These are phyloP conservation scores for Candida albicans DNA, from an alignment of 1,139 yeast genomes.

Conservation along the genomic window DNA sequence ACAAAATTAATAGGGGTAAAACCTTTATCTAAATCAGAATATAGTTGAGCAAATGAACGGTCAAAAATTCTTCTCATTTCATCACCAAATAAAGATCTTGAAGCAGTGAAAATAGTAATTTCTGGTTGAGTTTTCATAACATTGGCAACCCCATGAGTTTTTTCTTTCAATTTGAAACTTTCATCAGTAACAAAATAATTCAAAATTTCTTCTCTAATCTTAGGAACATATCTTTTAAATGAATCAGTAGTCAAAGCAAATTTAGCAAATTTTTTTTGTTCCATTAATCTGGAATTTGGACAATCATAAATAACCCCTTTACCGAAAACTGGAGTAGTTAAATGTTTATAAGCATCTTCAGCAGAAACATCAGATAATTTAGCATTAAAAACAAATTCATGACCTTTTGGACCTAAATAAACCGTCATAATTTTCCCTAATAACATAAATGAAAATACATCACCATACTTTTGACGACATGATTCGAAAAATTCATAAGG, in stretches of 20 bases:
- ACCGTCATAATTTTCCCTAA: constrained; percentile 95
- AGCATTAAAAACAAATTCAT: constrained; percentile 92
- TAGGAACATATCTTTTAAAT: constrained; percentile 83
- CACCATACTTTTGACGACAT: constrained; percentile 83
- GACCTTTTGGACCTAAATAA: constrained; percentile 95
- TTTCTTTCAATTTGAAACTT: constrained; percentile 40
- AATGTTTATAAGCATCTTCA: constrained; percentile 91
- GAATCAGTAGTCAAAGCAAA: constrained; percentile 84
- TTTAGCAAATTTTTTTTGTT: constrained; percentile 96
- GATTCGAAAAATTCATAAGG: constrained; percentile 86
- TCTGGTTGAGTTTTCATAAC: constrained; percentile 91
- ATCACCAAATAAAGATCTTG: constrained; percentile 86
- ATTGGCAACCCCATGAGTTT: constrained; percentile 55
- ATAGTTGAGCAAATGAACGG: constrained; percentile 79
- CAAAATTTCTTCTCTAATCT: constrained; percentile 74
- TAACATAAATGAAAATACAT: constrained; percentile 83
- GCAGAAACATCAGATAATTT: constrained; percentile 90
- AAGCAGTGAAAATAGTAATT: constrained; percentile 94
- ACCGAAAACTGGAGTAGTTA: constrained; percentile 97
- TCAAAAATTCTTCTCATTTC: constrained; percentile 85
- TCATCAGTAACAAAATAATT: constrained; percentile 58
- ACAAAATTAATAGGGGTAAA: constrained; percentile 96
- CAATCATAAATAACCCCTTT: constrained; percentile 97
- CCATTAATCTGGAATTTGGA: constrained; percentile 92
- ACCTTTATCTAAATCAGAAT: constrained; percentile 92